Evolutionary conservation across 768 basidiomycete species (phyloP), one percentile per base, ranked within the genome.

Genomic region (Butyriboletus loyo): DNA sequence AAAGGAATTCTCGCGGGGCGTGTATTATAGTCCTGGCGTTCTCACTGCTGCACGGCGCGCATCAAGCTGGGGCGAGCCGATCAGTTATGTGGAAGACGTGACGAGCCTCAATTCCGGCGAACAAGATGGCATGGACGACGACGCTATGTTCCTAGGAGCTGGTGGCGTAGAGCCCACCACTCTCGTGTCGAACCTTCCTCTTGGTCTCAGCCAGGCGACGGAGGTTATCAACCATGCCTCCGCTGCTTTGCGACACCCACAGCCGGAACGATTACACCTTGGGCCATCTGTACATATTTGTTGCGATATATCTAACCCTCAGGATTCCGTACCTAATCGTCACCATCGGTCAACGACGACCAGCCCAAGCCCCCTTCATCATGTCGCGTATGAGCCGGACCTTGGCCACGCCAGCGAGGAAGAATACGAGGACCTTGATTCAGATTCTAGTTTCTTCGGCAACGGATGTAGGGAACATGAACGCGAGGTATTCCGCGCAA

Each of bases 41-140:
- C 61, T 77, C 37, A 73, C 73, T 13, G 75, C 76, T 30, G 82
- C 79, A 25, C 74, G 80, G 53, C 74, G 85, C 6, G 85, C 85
- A 10, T 82, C 84, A 45, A 85, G 84, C 60, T 86, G 84, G 85
- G 84, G 82, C 0, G 83, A 73, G 11, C 65, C 75, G 15, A 73
- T 70, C 57, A 76, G 64, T 63, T 65, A 68, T 57, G 48, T 71
- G 60, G 75, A 75, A 40, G 75, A 76, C 38, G 69, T 75, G 58
- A 72, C 65, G 37, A 77, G 74, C 50, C 54, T 80, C 41, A 73
- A 79, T 52, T 76, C 74, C 14, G 75, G 70, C 28, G 77, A 78
- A 24, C 73, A 74, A 36, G 79, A 74, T 11, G 73, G 70, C 55
- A 59, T 75, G 38, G 76, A 80, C 57, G 79, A 80, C 27, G 79